Percentiles rank a stretch among this genome's conserved stretches.
phyloP scores from a whole-genome alignment of 1,284 basidiomycete genomes.

The Sporisorium scitamineum region DNA sequence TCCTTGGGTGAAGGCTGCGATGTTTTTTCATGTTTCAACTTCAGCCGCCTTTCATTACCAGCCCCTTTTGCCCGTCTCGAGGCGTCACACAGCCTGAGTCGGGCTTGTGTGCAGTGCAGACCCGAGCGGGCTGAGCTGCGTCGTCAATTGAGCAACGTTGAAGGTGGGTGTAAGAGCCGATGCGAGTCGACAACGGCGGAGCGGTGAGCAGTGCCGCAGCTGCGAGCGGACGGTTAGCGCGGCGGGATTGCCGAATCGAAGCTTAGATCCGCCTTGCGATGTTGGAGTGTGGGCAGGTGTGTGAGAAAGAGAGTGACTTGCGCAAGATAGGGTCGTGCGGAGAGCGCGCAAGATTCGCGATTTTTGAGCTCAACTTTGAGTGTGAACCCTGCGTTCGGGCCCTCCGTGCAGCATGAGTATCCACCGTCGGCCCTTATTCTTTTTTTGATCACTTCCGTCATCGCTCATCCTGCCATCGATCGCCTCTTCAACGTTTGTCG shows the following conservation, averaged over 20 bases:
- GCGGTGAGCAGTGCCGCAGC: not conserved
- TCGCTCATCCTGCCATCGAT: not conserved
- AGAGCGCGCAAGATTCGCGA: slow-evolving; percentile 20
- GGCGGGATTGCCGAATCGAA: slow-evolving; percentile 1
- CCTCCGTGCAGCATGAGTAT: slow-evolving; percentile 4
- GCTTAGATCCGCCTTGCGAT: not conserved
- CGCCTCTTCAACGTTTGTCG: not conserved
- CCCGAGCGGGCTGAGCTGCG: not conserved
- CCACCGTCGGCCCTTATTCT: not conserved
- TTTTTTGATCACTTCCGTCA: not conserved
- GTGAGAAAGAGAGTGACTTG: not conserved
- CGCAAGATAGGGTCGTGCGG: slow-evolving; percentile 18
- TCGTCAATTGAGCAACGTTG: not conserved
- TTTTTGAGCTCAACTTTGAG: not conserved
- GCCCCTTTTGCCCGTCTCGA: not conserved
- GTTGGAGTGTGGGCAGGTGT: not conserved
- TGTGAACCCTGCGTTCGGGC: slow-evolving; percentile 43
- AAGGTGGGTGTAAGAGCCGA: not conserved
- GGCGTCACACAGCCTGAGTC: not conserved
- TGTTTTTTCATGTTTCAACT: not conserved
- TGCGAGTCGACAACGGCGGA: not conserved
- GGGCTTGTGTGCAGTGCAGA: not conserved
- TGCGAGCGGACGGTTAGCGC: not conserved
- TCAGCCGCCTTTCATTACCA: not conserved
- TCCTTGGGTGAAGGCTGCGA: not conserved